These are phyloP conservation scores for Fomitopsis palustris DNA, from an alignment of 1,284 basidiomycete species.

Conservation along the genomic window DNA sequence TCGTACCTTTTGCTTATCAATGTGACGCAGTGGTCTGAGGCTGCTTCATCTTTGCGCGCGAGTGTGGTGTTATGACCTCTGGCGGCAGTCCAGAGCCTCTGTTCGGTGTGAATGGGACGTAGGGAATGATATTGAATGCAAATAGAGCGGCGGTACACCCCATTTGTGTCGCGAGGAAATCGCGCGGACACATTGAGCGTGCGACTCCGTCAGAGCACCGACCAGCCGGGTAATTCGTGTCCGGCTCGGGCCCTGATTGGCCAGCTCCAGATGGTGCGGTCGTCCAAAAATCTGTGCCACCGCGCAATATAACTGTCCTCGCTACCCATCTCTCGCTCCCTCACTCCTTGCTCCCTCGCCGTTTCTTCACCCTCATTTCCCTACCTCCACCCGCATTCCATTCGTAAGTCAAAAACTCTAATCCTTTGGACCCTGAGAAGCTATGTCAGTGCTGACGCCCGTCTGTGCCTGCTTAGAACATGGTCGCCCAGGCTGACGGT, in stretches of 20 bases:
- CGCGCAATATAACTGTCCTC: background rate
- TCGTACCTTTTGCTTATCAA: constrained; percentile 1
- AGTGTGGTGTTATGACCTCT: background rate
- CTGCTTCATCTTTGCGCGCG: background rate
- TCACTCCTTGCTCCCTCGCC: background rate
- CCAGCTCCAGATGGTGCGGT: constrained; percentile 5
- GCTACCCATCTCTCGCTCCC: background rate
- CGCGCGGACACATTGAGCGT: background rate
- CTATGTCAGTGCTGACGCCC: background rate
- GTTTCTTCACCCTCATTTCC: background rate
- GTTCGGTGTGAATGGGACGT: background rate
- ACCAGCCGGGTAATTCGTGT: background rate
- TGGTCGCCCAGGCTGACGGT: constrained; percentile 47
- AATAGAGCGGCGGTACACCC: background rate
- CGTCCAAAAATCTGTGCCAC: background rate
- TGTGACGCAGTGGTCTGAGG: background rate
- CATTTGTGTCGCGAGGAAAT: background rate
- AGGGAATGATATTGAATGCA: background rate
- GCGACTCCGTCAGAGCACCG: background rate
- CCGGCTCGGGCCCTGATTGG: constrained; percentile 2
- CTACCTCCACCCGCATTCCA: background rate
- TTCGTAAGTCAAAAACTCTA: background rate
- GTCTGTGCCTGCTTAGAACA: background rate
- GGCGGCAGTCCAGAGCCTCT: background rate
- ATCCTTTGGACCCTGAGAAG: too few relatives aligned